Conservation (phyloP, 2,329 filamentous ascomycete genomes). For the Trichoderma atrobrunneum region DNA sequence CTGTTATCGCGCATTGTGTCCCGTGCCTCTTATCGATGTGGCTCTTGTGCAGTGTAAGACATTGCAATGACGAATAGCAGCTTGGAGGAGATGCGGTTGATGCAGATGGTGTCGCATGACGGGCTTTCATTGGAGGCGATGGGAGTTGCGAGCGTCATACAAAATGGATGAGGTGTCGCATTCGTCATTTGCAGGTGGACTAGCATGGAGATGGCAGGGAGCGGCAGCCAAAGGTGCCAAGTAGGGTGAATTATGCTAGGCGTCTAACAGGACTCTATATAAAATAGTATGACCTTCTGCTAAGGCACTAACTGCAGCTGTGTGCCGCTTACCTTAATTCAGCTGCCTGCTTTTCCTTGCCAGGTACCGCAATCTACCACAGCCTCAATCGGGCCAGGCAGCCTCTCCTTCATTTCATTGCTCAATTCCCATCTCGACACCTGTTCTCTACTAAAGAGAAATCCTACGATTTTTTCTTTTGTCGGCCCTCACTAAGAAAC, state of each 20-base stretch:
- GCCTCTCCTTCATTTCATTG: constrained; percentile 6
- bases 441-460: not conserved
- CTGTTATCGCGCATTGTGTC: not conserved
- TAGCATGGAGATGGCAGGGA: not conserved
- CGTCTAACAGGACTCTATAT: not conserved
- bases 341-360: constrained; percentile 2
- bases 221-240: not conserved
- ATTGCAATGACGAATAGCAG: not conserved
- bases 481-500: not conserved
- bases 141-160: not conserved
- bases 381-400: constrained; percentile 12
- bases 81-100: not conserved
- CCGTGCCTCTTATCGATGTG: not conserved
- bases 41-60: not conserved
- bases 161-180: constrained; percentile 11
- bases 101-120: not conserved
- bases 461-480: not conserved
- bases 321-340: not conserved
- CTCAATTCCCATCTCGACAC: constrained; percentile 8
- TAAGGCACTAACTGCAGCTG: not conserved
- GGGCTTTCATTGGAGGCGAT: constrained; percentile 5
- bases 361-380: constrained; percentile 2
- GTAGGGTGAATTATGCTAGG: not conserved
- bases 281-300: not conserved
- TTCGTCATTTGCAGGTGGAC: constrained; percentile 1